These are phyloP conservation scores for Pelargonium nanum DNA, from an alignment of 345 rosid genomes.

Conservation along the genomic window DNA sequence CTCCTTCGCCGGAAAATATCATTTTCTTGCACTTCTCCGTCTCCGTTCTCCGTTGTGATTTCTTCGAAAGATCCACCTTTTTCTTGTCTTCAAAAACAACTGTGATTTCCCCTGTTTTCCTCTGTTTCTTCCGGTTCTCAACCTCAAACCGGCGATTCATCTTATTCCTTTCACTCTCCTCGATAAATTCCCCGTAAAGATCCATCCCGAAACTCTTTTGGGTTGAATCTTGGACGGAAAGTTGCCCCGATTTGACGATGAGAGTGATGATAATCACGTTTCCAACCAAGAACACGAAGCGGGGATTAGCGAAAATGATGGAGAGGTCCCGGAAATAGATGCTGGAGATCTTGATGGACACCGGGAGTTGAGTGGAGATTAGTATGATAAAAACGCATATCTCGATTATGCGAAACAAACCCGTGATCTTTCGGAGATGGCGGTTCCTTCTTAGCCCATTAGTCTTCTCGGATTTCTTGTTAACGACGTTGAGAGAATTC, in stretches of 20 bases:
- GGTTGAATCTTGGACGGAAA: conserved; percentile 31
- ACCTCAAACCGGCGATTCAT: conserved; percentile 6
- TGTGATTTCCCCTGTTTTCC: conserved; percentile 9
- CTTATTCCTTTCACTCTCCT: conserved; percentile 32
- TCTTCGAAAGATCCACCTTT: conserved; percentile 9
- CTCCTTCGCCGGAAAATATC: conserved; percentile 14
- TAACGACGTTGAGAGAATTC: conserved; percentile 45
- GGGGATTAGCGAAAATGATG: conserved; percentile 42
- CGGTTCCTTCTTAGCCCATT: conserved; percentile 38
- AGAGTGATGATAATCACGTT: conserved; percentile 66
- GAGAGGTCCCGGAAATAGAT: conserved; percentile 46
- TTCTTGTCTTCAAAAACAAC: conserved; percentile 15
- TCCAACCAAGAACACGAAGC: conserved; percentile 68
- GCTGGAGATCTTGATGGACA: conserved; percentile 45
- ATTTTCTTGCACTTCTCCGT: conserved; percentile 35
- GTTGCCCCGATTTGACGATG: conserved; percentile 52
- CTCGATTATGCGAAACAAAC: conserved; percentile 49
- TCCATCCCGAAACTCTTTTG: conserved; percentile 20
- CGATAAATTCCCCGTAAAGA: conserved; percentile 35
- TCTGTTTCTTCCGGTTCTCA: conserved; percentile 29
- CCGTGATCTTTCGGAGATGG: conserved; percentile 35
- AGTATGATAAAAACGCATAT: conserved; percentile 40
- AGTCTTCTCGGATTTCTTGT: conserved; percentile 45
- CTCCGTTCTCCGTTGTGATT: conserved; percentile 24
- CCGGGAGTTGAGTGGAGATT: conserved; percentile 36